Base-by-base conservation (phyloP, 2,329 filamentous ascomycete genomes). In the Monascus ruber region DNA sequence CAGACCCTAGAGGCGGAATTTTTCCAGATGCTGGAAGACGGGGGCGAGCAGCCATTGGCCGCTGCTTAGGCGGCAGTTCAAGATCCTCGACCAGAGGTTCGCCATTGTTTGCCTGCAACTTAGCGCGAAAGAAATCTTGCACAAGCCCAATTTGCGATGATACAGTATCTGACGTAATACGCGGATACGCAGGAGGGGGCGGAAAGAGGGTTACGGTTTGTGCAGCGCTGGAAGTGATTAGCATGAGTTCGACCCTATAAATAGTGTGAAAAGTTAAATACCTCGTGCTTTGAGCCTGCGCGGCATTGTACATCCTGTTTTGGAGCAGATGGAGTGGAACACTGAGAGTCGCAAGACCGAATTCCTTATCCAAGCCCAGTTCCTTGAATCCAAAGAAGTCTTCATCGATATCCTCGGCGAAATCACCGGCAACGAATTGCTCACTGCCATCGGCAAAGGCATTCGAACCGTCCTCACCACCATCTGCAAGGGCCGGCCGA, bases 341-440 rank as follows among this genome's bases (percentile, higher is more conserved):
- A 38, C 85, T 88, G 44, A 96, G 76, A 49, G 83, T 83, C 27
- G 89, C 81, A 45, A 91, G 73, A 11, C 88, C 88, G 57, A 96
- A 83, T 58, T 98, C 91, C 51, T 80, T 82, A 54, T 94, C 87
- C 42, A 98, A 74, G 33, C 91, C 91, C 34, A 98, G 76, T 43
- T 94, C 88, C 58, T 87, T 88, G 75, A 98, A 96, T 26, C 91
- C 91, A 55, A 98, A 98, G 74, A 95, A 98, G 65, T 98, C 91
- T 68, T 98, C 91, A 44, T 88, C 89, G 8, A 98, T 83, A 51
- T 98, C 91, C 59, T 95, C 91, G 1, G 91, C 91, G 59, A 98
- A 98, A 62, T 98, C 91, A 45, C 91, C 91, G 34, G 85, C 86
- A 35, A 95, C 81, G 51, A 96, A 98, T 58, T 96, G 91, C 47